Percentiles rank a stretch among this genome's conserved stretches.
Evolutionary conservation across 495 filamentous ascomycete genomes (phyloP).

Genomic region (Penicillium silybi): DNA sequence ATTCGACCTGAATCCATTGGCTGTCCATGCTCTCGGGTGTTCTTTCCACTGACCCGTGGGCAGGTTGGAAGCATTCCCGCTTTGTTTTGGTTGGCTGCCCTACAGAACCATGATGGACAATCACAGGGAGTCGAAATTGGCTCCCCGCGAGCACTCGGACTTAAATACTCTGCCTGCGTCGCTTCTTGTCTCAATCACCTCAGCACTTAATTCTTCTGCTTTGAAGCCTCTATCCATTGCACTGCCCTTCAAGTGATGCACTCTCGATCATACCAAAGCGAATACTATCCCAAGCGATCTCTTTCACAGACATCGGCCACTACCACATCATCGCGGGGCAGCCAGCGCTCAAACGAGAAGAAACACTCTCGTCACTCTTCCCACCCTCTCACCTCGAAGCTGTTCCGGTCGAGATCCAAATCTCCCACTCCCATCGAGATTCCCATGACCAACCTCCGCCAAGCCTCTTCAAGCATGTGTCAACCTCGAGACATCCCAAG

Average conservation of each 20-base stretch:
- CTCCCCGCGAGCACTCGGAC: not conserved
- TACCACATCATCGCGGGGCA: slow-evolving; percentile 19
- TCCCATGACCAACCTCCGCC: slow-evolving; percentile 5
- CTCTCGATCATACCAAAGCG: slow-evolving; percentile 15
- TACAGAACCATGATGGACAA: slow-evolving; percentile 13
- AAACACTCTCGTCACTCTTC: slow-evolving; percentile 3
- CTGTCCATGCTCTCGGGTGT: not conserved
- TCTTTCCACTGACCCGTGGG: slow-evolving; percentile 2
- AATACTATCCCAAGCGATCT: slow-evolving; percentile 15
- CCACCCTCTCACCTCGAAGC: slow-evolving; percentile 14
- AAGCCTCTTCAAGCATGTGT: slow-evolving; percentile 11
- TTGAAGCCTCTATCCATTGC: not conserved
- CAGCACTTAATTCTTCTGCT: not conserved
- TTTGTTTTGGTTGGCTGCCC: slow-evolving; percentile 26
- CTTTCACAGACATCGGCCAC: slow-evolving; percentile 24
- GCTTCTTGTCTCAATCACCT: not conserved
- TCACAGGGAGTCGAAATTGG: slow-evolving; percentile 1
- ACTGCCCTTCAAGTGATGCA: slow-evolving; percentile 16
- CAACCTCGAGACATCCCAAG: slow-evolving; percentile 22
- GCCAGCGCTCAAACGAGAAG: slow-evolving; percentile 17
- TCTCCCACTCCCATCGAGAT: slow-evolving; percentile 20
- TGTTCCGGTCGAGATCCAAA: slow-evolving; percentile 17
- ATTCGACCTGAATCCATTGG: slow-evolving; percentile 3
- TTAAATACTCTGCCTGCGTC: slow-evolving; percentile 12
- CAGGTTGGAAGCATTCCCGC: slow-evolving; percentile 2